These are phyloP conservation scores for Xylaria sp. DNA, from an alignment of 2,329 filamentous ascomycete species.

Conservation along the genomic window DNA sequence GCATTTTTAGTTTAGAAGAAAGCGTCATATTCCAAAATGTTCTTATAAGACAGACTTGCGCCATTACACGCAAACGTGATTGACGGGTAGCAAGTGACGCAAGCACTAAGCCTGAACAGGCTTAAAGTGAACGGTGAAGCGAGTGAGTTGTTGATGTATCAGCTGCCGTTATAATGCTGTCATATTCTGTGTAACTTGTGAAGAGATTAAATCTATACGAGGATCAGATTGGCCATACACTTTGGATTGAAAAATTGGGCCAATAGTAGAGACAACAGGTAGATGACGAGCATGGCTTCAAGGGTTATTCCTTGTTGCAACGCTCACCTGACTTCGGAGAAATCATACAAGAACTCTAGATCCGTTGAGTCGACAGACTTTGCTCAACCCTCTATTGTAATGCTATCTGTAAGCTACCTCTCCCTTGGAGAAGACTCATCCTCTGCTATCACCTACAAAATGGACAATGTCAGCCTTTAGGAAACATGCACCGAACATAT, in stretches of 20 bases:
- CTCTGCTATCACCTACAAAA: background rate
- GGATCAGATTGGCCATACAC: constrained; percentile 19
- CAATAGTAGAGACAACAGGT: constrained; percentile 26
- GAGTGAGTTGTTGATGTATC: background rate
- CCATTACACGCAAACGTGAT: background rate
- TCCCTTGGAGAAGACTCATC: background rate
- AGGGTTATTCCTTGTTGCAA: constrained; percentile 28
- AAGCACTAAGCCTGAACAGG: background rate
- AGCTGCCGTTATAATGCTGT: constrained; percentile 10
- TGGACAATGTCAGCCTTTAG: background rate
- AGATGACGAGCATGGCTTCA: constrained; percentile 25
- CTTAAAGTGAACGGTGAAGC: background rate
- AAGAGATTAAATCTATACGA: constrained; percentile 21
- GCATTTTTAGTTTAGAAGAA: background rate
- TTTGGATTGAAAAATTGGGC: constrained; percentile 20
- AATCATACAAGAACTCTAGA: constrained; percentile 1
- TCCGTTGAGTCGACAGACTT: background rate
- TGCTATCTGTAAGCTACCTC: background rate
- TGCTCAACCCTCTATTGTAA: background rate
- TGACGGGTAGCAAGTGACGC: background rate
- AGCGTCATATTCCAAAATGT: background rate
- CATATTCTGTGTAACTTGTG: constrained; percentile 14
- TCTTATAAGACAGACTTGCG: background rate
- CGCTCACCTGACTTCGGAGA: constrained; percentile 32
- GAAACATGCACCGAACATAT: background rate